Evolutionary conservation across 768 basidiomycete species (phyloP), one percentile per base, ranked within the genome.

Genomic region (Pilatotrama ljubarskyi): DNA sequence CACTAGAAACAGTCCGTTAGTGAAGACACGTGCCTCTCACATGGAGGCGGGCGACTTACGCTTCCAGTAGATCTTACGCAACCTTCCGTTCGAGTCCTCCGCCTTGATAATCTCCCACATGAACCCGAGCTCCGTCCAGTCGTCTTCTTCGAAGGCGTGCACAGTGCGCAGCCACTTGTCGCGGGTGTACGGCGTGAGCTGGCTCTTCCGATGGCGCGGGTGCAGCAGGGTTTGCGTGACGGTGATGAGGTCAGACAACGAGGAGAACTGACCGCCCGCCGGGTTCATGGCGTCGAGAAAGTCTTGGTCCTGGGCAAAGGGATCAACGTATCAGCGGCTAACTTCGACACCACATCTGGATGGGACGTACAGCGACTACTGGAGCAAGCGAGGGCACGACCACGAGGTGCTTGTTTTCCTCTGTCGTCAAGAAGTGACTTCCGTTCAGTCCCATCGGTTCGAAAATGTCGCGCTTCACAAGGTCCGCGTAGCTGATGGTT

Each of bases 391-490:
- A 72, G 5, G 80, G 70, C 3, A 82, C 73, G 3, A 79, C 80
- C 20, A 84, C 62, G 14, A 74, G 64, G 0, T 69, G 64, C 37
- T 74, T 65, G 18, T 72, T 73, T 18, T 72, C 68, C 10, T 71
- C 68, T 0, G 81, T 78, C 5, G 73, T 62, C n/a, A 74, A 69
- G 64, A 78, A 84, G 52, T 78, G 78, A 59, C 75, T 79, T 46
- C 75, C 74, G 52, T 78, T 80, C 55, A 81, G 48, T 2, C 74
- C 73, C 48, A 84, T 62, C 2, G 80, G 80, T 5, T 65, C 72
- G 66, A 83, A 83, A 18, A 84, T 75, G 59, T 84, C 82, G 37
- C 77, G 71, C 24, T 78, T 65, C 17, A 84, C 14, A 17, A 84
- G 69, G 10, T 80, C 79, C 13, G 77, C 75, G 59, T 82, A 60